phyloP scores from a whole-genome alignment of 345 rosid species.

The Lepidium didymum region DNA sequence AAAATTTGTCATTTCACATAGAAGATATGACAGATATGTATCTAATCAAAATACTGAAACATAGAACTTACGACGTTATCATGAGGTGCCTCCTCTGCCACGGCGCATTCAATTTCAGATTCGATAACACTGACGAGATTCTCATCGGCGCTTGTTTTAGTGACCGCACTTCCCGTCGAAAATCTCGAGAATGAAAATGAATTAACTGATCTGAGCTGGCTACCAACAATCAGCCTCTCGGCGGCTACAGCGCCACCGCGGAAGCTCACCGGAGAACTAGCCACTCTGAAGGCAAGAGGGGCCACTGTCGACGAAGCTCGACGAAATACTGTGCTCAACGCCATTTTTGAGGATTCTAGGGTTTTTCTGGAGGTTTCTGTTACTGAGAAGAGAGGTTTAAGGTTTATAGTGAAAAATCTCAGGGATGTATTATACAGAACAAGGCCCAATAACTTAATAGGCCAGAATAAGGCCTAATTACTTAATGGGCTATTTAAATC shows the following conservation, averaged over 20 bases:
- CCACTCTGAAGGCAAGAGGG: conserved; percentile 35
- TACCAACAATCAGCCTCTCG: conserved; percentile 12
- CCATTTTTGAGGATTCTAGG: conserved; percentile 24
- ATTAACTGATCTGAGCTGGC: conserved; percentile 1
- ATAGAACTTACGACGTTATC: conserved; percentile 7
- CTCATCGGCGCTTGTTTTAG: conserved; percentile 32
- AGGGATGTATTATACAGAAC: background rate
- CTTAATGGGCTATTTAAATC: background rate
- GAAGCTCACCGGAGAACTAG: conserved; percentile 30
- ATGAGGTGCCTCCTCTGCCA: conserved; percentile 24
- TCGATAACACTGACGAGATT: conserved; percentile 37
- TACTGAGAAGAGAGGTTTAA: conserved; percentile 7
- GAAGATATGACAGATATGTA: background rate
- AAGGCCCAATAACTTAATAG: background rate
- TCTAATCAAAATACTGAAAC: background rate
- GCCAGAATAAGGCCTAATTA: background rate
- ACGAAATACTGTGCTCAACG: conserved; percentile 33
- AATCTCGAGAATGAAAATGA: conserved; percentile 23
- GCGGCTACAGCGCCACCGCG: conserved; percentile 8
- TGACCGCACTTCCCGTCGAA: conserved; percentile 20
- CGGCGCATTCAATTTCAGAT: conserved; percentile 48
- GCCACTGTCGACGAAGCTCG: conserved; percentile 35
- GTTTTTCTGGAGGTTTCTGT: conserved; percentile 14
- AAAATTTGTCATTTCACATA: background rate
- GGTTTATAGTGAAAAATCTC: background rate